Evolutionary conservation across 1,139 yeast genomes (phyloP).

Genomic region (Candida sanyaensis): DNA sequence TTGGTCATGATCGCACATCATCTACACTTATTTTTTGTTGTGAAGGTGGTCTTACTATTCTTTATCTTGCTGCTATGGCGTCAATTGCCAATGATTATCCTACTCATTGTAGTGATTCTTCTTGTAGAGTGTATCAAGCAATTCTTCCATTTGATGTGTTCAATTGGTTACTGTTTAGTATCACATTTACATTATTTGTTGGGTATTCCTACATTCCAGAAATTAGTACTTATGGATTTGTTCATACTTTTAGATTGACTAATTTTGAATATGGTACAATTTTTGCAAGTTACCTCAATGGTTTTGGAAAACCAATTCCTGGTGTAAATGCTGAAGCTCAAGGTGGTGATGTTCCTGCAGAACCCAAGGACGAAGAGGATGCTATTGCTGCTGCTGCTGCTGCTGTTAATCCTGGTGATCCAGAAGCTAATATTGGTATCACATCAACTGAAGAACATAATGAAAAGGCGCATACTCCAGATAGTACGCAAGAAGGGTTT

Average conservation of each 20-base stretch:
- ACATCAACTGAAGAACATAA: neutral
- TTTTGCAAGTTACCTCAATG: constrained; percentile 4
- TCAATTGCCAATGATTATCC: constrained; percentile 27
- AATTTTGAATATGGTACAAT: constrained; percentile 15
- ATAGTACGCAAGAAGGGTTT: neutral
- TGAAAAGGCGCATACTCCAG: neutral
- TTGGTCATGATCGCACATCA: constrained; percentile 13
- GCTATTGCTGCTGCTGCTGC: neutral
- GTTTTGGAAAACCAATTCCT: neutral
- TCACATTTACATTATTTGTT: constrained; percentile 22
- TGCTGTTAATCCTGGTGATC: neutral
- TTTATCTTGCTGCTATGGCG: constrained; percentile 28
- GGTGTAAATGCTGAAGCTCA: neutral
- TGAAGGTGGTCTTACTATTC: constrained; percentile 25
- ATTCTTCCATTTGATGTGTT: constrained; percentile 31
- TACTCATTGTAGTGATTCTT: constrained; percentile 17
- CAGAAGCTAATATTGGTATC: neutral
- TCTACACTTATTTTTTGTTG: constrained; percentile 18
- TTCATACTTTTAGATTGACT: constrained; percentile 3
- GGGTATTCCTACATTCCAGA: constrained; percentile 26
- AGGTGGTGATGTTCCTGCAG: neutral
- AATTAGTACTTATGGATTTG: constrained; percentile 9
- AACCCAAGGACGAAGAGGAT: neutral
- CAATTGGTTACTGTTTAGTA: constrained; percentile 28
- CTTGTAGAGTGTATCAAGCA: constrained; percentile 30